Conservation (phyloP, 768 basidiomycete species). For the Leucosporidium creatinivorum region DNA sequence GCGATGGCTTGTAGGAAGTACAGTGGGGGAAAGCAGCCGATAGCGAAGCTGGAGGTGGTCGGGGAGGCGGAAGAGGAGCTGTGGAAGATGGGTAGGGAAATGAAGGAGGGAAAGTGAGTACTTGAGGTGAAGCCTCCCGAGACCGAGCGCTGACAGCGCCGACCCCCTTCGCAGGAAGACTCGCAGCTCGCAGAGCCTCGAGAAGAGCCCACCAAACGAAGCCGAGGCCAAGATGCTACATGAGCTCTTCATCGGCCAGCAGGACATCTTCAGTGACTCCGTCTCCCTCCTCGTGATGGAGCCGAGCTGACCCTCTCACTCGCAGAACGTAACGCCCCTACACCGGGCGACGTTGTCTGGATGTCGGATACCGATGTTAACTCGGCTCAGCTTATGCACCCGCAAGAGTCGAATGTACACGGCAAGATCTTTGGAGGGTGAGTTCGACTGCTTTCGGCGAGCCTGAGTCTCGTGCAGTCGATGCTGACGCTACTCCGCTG, state of each 20-base stretch:
- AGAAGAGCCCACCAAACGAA: slow-evolving; percentile 22
- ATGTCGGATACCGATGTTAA: slow-evolving; percentile 22
- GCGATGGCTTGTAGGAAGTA: slow-evolving; percentile 34
- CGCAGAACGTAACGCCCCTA: slow-evolving; percentile 11
- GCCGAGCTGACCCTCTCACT: not conserved
- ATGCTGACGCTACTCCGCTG: too few relatives aligned
- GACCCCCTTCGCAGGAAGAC: not conserved
- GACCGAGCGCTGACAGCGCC: too few relatives aligned
- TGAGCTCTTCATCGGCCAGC: slow-evolving; percentile 13
- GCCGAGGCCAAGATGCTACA: slow-evolving; percentile 25
- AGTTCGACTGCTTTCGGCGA: too few relatives aligned
- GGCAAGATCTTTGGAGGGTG: slow-evolving; percentile 24
- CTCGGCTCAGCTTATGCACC: slow-evolving; percentile 18
- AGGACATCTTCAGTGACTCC: slow-evolving; percentile 7
- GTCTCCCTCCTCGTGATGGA: too few relatives aligned
- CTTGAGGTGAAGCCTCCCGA: not conserved
- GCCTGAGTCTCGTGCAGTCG: too few relatives aligned
- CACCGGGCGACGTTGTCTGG: slow-evolving; percentile 18
- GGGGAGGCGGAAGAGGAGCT: slow-evolving; percentile 30
- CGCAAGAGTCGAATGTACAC: slow-evolving; percentile 29
- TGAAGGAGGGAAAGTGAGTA: slow-evolving; percentile 28
- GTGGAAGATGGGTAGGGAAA: slow-evolving; percentile 32
- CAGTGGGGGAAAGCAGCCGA: slow-evolving; percentile 25
- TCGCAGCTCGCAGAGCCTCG: slow-evolving; percentile 2
- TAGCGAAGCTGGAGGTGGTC: slow-evolving; percentile 28